phyloP scores from a whole-genome alignment of 169 alveolate species.

The Perkinsus marinus region DNA sequence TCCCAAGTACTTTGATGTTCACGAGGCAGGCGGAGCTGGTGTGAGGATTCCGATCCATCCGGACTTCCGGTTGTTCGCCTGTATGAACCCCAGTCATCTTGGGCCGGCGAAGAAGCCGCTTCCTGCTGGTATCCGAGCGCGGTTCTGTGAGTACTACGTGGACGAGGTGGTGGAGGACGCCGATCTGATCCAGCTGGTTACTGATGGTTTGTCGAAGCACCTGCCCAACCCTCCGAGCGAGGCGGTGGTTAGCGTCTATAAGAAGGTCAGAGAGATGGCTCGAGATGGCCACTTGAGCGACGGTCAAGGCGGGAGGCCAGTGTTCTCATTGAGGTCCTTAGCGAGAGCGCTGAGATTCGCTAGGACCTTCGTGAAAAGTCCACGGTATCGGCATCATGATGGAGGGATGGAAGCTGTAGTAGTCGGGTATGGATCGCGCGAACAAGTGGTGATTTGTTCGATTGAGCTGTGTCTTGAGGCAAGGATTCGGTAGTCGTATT shows the following conservation, averaged over 20 bases:
- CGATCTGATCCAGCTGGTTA: neutral
- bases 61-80: slow-evolving; percentile 87
- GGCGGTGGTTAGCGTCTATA: slow-evolving; percentile 24
- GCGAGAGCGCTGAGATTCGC: slow-evolving; percentile 59
- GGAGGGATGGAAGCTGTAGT: neutral
- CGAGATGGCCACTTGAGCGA: slow-evolving; percentile 20
- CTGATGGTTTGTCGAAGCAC: neutral
- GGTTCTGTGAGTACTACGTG: slow-evolving; percentile 86
- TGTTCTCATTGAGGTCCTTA: slow-evolving; percentile 61
- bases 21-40: slow-evolving; percentile 28
- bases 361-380: slow-evolving; percentile 19
- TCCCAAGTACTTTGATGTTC: slow-evolving; percentile 5
- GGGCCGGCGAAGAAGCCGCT: slow-evolving; percentile 85
- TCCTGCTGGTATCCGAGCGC: slow-evolving; percentile 76
- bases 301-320: slow-evolving; percentile 28
- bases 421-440: neutral
- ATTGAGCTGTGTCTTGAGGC: too few species aligned
- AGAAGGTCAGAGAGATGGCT: slow-evolving; percentile 7
- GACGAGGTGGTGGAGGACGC: slow-evolving; percentile 59
- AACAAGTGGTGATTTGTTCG: too few species aligned
- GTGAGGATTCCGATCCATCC: slow-evolving; percentile 71
- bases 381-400: neutral
- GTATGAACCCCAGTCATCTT: slow-evolving; percentile 94
- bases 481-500: too few species aligned
- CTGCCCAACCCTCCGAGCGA: slow-evolving; percentile 25